Percentiles rank a stretch among this genome's conserved stretches.
Conservation (phyloP, 345 rosid genomes). For the Arabidopsis arenosa region DNA sequence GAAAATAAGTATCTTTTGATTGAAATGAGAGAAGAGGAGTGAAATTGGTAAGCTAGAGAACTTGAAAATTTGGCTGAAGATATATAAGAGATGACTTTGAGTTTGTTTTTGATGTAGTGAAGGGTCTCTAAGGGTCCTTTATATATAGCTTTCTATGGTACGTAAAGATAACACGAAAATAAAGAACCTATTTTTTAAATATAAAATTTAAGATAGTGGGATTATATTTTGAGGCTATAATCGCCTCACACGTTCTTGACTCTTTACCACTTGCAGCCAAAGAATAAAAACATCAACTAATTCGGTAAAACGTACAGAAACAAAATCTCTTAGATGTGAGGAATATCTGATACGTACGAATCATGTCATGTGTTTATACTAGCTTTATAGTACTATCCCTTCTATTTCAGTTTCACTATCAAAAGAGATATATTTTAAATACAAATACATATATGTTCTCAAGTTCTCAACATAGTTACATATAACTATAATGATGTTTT, state of each 20-base stretch:
- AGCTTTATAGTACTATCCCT: background rate
- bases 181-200: constrained; percentile 1
- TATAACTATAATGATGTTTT: background rate
- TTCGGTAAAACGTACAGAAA: constrained; percentile 16
- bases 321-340: constrained; percentile 36
- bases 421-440: background rate
- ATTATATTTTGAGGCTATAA: constrained; percentile 13
- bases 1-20: background rate
- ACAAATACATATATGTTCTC: background rate
- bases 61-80: background rate
- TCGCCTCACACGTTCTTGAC: constrained; percentile 7
- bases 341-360: constrained; percentile 40
- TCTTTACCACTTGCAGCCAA: constrained; percentile 24
- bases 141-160: constrained; percentile 25
- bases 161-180: constrained; percentile 5
- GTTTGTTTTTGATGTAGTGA: constrained; percentile 26
- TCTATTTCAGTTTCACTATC: constrained; percentile 11
- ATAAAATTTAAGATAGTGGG: background rate
- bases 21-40: background rate
- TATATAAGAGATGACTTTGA: constrained; percentile 11
- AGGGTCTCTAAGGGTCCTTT: constrained; percentile 14
- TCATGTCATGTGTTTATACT: constrained; percentile 1
- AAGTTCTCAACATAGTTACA: background rate
- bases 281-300: constrained; percentile 23
- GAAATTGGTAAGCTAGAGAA: background rate